Evolutionary conservation across 495 filamentous ascomycete genomes (phyloP).

Genomic region (Schizothecium vesticola): DNA sequence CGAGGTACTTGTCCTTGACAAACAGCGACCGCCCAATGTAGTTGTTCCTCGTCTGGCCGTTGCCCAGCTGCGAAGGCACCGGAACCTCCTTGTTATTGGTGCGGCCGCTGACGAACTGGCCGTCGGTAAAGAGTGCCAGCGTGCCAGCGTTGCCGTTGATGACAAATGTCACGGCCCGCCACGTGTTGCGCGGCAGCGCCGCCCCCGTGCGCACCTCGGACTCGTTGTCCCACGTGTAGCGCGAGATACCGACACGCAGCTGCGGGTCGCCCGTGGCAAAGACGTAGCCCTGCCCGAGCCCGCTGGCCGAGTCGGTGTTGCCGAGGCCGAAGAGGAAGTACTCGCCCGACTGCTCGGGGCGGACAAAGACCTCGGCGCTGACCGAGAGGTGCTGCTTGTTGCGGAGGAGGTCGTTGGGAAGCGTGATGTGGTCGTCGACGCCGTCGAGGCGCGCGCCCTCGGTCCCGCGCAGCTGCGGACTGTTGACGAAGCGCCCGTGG

Average conservation of each 20-base stretch:
- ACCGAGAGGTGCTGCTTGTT: constrained; percentile 7
- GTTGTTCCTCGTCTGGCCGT: constrained; percentile 8
- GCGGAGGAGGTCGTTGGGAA: constrained; percentile 13
- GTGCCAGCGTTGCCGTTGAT: neutral
- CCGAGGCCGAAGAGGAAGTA: constrained; percentile 18
- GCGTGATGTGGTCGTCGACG: constrained; percentile 12
- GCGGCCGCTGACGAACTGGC: constrained; percentile 1
- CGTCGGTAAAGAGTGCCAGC: constrained; percentile 12
- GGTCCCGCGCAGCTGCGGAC: constrained; percentile 8
- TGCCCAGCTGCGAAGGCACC: constrained; percentile 3
- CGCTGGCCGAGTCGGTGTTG: constrained; percentile 4
- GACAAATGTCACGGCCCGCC: constrained; percentile 11
- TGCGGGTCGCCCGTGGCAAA: constrained; percentile 15
- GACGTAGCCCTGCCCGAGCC: constrained; percentile 13
- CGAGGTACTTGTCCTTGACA: constrained; percentile 10
- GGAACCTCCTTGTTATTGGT: neutral
- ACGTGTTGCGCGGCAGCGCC: constrained; percentile 7
- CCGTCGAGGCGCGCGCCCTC: constrained; percentile 16
- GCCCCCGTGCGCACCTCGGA: constrained; percentile 4
- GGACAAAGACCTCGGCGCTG: constrained; percentile 11
- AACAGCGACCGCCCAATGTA: constrained; percentile 15
- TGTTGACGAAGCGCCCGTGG: constrained; percentile 9
- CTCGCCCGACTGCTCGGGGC: constrained; percentile 8
- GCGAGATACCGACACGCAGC: constrained; percentile 12
- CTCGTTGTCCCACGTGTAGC: constrained; percentile 8